Evolutionary conservation across 179 eudicot genomes (phyloP), one percentile per base, ranked within the genome.

Genomic region (Heliamphora ciliata): DNA sequence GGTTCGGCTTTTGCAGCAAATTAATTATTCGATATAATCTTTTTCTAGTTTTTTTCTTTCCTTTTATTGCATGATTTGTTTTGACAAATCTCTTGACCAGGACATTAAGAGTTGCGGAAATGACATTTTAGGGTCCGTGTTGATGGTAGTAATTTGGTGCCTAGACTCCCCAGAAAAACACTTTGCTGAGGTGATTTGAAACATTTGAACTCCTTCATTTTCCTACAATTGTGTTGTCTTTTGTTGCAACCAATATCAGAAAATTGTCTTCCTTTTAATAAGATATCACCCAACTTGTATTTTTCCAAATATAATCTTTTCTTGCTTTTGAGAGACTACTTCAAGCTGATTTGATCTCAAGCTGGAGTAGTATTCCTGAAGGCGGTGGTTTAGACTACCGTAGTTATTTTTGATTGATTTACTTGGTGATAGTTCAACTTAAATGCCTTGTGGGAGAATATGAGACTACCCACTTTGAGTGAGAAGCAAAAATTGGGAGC

Each of bases 131-230:
- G 89, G 86, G 84, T 83, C 89, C 50, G 56, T 93, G 17, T 82
- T 91, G 86, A 86, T 69, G 78, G 87, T 89, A 0, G 91, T 79
- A 51, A 61, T 93, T 77, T 81, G 83, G 88, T 94, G 98, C 91
- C 87, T 94, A 52, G 90, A 86, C 31, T 76, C 90, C 84, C 97
- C 98, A 14, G 93, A 91, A 83, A 94, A 89, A 81, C 97, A 94
- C 86, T 94, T 91, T 64, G 93, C 95, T 21, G 90, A 94, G 98
- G 98, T 93, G 54, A 83, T 24, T 64, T 55, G 31, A 79, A 46
- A 3, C 47, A 68, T 80, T 10, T 11, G 66, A 2, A 58, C 58
- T 18, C 50, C 21, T 60, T 74, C 47, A 51, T 48, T 81, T 81
- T 56, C 77, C 14, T 13, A 79, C 13, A 17, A 59, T 46, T 31